A percentile compares a stretch with the other conserved stretches of the same genome.
Evolutionary conservation across 2,329 filamentous ascomycete genomes (phyloP).

Genomic region (Ophiostoma tasmaniense): DNA sequence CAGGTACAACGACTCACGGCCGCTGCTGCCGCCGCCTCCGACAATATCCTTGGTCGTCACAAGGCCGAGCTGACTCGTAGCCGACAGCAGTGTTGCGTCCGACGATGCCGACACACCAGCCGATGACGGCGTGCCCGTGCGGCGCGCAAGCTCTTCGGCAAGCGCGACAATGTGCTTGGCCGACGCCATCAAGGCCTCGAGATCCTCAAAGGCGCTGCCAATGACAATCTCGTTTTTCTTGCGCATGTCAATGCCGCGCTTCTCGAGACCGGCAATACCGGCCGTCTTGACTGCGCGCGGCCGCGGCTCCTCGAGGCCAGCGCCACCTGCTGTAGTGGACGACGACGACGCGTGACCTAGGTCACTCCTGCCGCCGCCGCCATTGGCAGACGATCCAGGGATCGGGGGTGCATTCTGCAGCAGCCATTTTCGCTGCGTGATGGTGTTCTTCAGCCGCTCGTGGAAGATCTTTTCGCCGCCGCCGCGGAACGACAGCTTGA

Average conservation of each 20-base stretch:
- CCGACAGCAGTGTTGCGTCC: constrained; percentile 55
- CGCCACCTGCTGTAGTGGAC: constrained; percentile 20
- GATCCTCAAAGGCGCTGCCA: constrained; percentile 87
- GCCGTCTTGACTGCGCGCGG: constrained; percentile 47
- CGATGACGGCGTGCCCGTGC: constrained; percentile 35
- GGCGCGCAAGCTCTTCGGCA: constrained; percentile 75
- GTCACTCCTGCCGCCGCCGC: not conserved
- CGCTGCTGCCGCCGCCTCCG: constrained; percentile 43
- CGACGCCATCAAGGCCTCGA: constrained; percentile 94
- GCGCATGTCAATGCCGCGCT: constrained; percentile 71
- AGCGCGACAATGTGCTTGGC: constrained; percentile 93
- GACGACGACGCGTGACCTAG: not conserved
- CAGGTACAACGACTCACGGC: constrained; percentile 62
- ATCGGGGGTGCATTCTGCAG: constrained; percentile 82
- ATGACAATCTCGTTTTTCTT: constrained; percentile 93
- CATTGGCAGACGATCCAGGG: constrained; percentile 47
- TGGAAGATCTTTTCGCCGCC: constrained; percentile 87
- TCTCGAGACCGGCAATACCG: constrained; percentile 87
- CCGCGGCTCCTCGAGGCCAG: constrained; percentile 3
- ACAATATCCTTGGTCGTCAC: constrained; percentile 95
- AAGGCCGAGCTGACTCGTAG: constrained; percentile 72
- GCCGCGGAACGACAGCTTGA: constrained; percentile 85
- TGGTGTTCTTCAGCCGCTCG: constrained; percentile 76
- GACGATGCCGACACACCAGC: not conserved
- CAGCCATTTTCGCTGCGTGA: constrained; percentile 93